Evolutionary conservation across 2,329 filamentous ascomycete species (phyloP), one percentile per base, ranked within the genome.

Genomic region (Pseudogymnoascus sp.): DNA sequence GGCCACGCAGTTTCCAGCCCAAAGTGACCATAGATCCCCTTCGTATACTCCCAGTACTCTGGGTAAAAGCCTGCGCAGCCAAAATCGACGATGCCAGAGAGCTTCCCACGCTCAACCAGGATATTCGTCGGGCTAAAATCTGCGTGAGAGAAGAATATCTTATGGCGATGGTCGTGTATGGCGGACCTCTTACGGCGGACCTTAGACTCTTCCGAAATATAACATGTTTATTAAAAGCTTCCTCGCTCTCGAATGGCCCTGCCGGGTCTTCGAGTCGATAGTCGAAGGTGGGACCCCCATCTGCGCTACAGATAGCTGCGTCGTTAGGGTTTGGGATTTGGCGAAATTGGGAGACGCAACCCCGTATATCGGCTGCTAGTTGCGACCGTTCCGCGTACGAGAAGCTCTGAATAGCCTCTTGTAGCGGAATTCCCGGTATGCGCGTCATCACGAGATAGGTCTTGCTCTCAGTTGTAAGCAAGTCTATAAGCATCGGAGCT

Each of bases 381-480:
- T 34, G 31, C 4, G 40, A n/a, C 11, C 63, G 40, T 49, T 59
- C 63, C 2, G 63, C 36, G 28, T 62, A 64, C 11, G 63, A 62
- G 59, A 62, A 46, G 16, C 23, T 34, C 25, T 40, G 31, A 11
- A 62, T 16, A 9, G 25, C 43, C 23, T 62, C 12, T 25, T 49
- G 14, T 12, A 62, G 34, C 11, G 59, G 36, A 25, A 12, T 16
- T 18, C 60, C 60, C 5, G 63, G 60, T 18, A 62, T 3, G 14
- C 63, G 63, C 5, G 60, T 64, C 63, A 64, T 64, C 12, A 64
- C 43, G 18, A 64, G 31, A 18, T 64, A 64, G n/a, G 63, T 62
- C 36, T 62, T 2, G 46, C 16, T 62, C 36, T 5, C 11, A 46
- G 23, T 42, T 37, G 16, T n/a, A 8, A 40, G 62, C 43, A 9